Conservation (phyloP, 208 protist species). For the Trypanosoma lewisi region DNA sequence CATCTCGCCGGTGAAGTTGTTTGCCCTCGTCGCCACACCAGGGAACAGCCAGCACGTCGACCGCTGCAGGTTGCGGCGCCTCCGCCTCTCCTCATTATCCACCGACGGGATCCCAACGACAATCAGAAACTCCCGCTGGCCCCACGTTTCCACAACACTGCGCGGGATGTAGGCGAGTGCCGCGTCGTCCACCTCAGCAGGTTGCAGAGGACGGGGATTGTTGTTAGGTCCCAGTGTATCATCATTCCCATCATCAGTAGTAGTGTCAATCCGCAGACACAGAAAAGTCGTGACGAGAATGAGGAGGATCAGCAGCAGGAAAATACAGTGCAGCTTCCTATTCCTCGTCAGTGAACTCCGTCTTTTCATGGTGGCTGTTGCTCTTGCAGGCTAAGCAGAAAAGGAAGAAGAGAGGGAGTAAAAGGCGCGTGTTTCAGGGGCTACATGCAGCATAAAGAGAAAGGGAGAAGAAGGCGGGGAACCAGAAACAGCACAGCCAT, state of each 20-base stretch:
- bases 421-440: no score
- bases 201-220: no score
- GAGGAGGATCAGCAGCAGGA: no score
- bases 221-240: no score
- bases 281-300: no score
- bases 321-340: no score
- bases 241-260: no score
- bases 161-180: neutral
- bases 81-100: constrained; percentile 25
- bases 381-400: neutral
- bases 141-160: neutral
- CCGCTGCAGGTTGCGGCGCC: constrained; percentile 37
- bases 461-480: neutral
- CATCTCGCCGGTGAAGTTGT: constrained; percentile 32
- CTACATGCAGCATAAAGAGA: no score
- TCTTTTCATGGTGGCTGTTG: neutral
- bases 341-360: no score
- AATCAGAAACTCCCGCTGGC: constrained; percentile 14
- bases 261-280: no score
- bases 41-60: constrained; percentile 41
- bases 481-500: neutral
- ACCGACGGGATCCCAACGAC: constrained; percentile 49
- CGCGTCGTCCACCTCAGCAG: no score
- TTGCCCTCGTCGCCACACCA: constrained; percentile 32
- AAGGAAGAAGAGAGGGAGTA: no score